phyloP scores from a whole-genome alignment of 768 basidiomycete species.

The Agrocybe praecox region DNA sequence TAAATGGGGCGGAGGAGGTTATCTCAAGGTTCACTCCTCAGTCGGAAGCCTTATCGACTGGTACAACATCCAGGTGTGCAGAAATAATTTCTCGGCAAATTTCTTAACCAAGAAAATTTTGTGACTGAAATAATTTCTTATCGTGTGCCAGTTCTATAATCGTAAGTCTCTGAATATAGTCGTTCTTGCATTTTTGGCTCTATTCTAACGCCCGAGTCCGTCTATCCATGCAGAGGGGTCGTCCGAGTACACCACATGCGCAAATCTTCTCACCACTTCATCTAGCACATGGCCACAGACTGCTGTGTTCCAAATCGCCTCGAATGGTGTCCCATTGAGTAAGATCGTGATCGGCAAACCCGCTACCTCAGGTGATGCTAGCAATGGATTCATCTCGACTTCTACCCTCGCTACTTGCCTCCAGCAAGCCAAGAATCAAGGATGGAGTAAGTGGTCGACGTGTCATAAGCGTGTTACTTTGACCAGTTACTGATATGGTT shows the following conservation, averaged over 20 bases:
- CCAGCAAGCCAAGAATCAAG: conserved; percentile 55
- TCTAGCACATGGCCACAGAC: conserved; percentile 64
- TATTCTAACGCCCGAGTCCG: conserved; percentile 8
- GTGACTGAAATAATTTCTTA: conserved; percentile 5
- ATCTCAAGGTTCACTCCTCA: conserved; percentile 50
- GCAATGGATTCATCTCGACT: conserved; percentile 63
- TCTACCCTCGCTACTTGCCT: conserved; percentile 62
- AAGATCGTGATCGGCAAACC: conserved; percentile 84
- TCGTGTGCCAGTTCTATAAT: conserved; percentile 41
- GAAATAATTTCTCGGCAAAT: conserved; percentile 1
- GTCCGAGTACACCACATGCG: conserved; percentile 66
- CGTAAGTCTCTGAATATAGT: conserved; percentile 29
- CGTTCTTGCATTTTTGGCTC: conserved; percentile 3
- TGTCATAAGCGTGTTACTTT: not conserved
- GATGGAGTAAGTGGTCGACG: conserved; percentile 63
- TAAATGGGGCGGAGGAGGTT: conserved; percentile 51
- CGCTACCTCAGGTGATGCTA: conserved; percentile 50
- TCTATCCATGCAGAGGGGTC: conserved; percentile 49
- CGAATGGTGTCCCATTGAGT: conserved; percentile 54
- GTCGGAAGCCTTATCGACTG: conserved; percentile 68
- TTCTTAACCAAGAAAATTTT: not conserved
- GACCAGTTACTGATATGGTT: not conserved
- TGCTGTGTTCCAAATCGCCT: conserved; percentile 60
- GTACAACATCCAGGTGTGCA: conserved; percentile 55
- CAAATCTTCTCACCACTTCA: conserved; percentile 57